Evolutionary conservation across 257 asterid genomes (phyloP).

Genomic region (Primulina huaijiensis): DNA sequence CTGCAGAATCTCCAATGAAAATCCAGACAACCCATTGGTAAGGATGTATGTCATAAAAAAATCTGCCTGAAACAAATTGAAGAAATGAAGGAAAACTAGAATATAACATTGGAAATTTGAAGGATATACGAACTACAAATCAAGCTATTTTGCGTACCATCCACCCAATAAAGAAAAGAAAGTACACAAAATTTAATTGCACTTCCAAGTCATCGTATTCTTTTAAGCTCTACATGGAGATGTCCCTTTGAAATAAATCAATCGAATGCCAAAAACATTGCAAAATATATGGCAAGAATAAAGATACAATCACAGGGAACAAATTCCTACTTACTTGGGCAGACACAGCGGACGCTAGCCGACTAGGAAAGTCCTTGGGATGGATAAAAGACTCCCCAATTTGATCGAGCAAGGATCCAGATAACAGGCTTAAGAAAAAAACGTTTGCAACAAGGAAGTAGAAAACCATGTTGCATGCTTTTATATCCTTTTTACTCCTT

Average conservation of each 20-base stretch:
- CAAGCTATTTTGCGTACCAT: background rate
- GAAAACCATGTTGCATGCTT: slow-evolving; percentile 87
- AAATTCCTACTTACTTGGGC: slow-evolving; percentile 58
- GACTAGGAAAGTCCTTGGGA: slow-evolving; percentile 79
- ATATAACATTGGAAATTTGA: slow-evolving; percentile 1
- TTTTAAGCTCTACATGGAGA: background rate
- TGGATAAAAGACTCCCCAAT: slow-evolving; percentile 75
- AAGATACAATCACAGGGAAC: background rate
- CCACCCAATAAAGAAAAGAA: background rate
- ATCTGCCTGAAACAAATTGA: slow-evolving; percentile 58
- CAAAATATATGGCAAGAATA: background rate
- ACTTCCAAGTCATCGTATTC: background rate
- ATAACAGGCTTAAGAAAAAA: slow-evolving; percentile 77
- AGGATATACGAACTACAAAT: slow-evolving; percentile 4
- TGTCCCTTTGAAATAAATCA: slow-evolving; percentile 1
- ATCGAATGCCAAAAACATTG: slow-evolving; percentile 2
- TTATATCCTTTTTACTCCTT: slow-evolving; percentile 76
- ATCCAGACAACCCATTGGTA: slow-evolving; percentile 84
- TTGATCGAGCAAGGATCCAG: slow-evolving; percentile 91
- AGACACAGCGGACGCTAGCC: slow-evolving; percentile 83
- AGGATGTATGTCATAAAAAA: slow-evolving; percentile 85
- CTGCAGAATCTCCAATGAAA: slow-evolving; percentile 91
- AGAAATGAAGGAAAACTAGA: slow-evolving; percentile 11
- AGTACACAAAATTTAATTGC: background rate
- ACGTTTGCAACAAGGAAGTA: slow-evolving; percentile 89